phyloP scores from a whole-genome alignment of 176 grass and related monocot species.

The Otatea glauca region DNA sequence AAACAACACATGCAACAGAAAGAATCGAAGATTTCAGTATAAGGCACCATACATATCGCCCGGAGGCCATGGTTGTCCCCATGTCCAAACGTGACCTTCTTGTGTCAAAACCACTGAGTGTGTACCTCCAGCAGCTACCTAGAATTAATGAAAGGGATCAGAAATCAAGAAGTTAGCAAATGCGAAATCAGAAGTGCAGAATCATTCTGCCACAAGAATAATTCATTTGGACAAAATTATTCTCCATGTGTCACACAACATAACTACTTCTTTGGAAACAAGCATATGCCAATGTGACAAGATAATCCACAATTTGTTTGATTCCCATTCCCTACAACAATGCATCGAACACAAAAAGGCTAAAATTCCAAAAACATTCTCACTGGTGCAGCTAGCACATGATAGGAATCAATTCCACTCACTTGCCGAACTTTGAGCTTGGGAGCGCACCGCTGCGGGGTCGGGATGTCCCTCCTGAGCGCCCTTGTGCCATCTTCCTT shows the following conservation, averaged over 20 bases:
- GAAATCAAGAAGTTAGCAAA: conserved; percentile 4
- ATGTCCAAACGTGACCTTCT: conserved; percentile 94
- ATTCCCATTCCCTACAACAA: conserved; percentile 34
- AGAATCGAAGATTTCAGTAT: conserved; percentile 12
- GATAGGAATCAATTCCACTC: conserved; percentile 42
- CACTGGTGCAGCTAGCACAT: not conserved
- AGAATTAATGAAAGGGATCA: conserved; percentile 43
- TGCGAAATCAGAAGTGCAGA: not conserved
- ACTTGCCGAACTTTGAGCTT: conserved; percentile 94
- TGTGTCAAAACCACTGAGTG: conserved; percentile 92
- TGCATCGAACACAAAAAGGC: conserved; percentile 22
- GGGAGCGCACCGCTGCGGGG: conserved; percentile 74
- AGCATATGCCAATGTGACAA: conserved; percentile 45
- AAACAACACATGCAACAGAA: conserved; percentile 15
- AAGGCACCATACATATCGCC: conserved; percentile 83
- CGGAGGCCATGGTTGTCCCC: conserved; percentile 98
- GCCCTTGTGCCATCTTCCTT: conserved; percentile 85
- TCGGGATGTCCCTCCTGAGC: conserved; percentile 84
- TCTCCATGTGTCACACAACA: not conserved
- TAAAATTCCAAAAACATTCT: conserved; percentile 46
- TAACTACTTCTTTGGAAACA: conserved; percentile 15
- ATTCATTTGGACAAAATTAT: not conserved
- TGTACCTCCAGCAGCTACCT: conserved; percentile 98
- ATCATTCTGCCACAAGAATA: not conserved
- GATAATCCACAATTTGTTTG: conserved; percentile 31